Base-by-base conservation (phyloP, 768 basidiomycete species). In the Tulasnella sp. region DNA sequence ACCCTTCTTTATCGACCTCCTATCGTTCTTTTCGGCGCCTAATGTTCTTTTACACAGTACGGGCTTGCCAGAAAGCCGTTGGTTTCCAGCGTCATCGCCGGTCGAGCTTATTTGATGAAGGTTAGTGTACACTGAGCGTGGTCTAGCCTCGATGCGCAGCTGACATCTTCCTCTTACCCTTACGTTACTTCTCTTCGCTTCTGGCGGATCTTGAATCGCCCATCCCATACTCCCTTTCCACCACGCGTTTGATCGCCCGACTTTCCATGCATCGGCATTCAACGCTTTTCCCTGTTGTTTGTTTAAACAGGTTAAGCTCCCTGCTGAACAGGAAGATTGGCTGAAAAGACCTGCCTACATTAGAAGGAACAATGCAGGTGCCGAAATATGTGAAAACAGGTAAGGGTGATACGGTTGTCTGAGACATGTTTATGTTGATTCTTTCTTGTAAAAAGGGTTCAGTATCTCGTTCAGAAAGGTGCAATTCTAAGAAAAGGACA, bases 401-500 rank as follows among this genome's bases (percentile, higher is more conserved):
- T 79, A 65, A 57, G 71, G 29, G 9, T 25, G 27, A 24, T n/a
- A 33, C 44, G 27, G 24, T 10, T 3, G 24, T 19, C 19, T 28
- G 47, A 29, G 32, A 19, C 28, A 20, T 9, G 39, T 37, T 37
- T 37, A 34, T 27, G 29, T 15, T 16, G 22, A 29, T 19, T 34
- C 7, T 48, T 28, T 5, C 42, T 44, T 37, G 33, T 9, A 1
- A 13, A 57, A 60, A 89, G 87, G 58, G 66, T 90, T 57, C 87
- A 89, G 61, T 91, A 89, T 63, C 72, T 91, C 39, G 85, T 90
- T 48, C 78, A 79, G 55, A 89, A 87, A 66, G 86, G 87, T 47
- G 84, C 85, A 20, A 87, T 89, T 59, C 65, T 89, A 57, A 74
- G 85, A 54, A 89, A 88, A 66, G 87, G 88, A n/a, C 83, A 90